Base-by-base conservation (phyloP, 164 flowering plant genomes). In the Vitis rotundifolia region DNA sequence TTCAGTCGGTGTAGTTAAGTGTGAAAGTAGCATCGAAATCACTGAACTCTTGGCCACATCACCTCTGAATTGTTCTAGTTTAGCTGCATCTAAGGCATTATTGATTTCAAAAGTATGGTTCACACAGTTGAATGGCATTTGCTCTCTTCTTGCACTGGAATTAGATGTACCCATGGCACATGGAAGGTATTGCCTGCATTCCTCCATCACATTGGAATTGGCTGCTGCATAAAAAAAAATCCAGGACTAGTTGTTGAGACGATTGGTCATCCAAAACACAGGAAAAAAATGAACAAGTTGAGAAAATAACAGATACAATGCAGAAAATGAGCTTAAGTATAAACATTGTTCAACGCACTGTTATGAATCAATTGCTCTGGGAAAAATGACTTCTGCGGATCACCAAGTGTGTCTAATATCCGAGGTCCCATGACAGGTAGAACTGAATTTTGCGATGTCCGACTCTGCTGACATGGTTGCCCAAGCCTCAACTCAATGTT, bases 401-500 rank as follows among this genome's bases (percentile, higher is more conserved):
- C 73, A 49, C 53, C 62, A 31, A 71, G 6, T 11, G 63, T 44
- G 61, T 71, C 75, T 49, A 60, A 68, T 47, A 64, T 51, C 68
- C 75, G 78, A 67, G 82, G 60, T 44, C 54, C 72, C 15, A 70
- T 5, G 19, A 64, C 55, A 69, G 80, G 54, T 44, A 59, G 53
- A 62, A 61, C 58, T 31, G 80, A 68, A 68, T 60, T 68, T 69
- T 77, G 77, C 64, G 72, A 54, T 61, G 73, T 60, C 59, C 64
- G 61, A 75, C 74, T 72, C 53, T 76, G 84, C 68, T 84, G 85
- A 76, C 82, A 75, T 72, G 90, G 93, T 65, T 87, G 91, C 60
- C 93, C 91, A 80, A 89, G 93, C 71, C 79, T 87, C 80, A 89
- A 73, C 76, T 89, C 93, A 71, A 85, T 75, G 64, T 77, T 84